Evolutionary conservation across 2,329 filamentous ascomycete species (phyloP).

Genomic region (Phyllosticta capitalensis): DNA sequence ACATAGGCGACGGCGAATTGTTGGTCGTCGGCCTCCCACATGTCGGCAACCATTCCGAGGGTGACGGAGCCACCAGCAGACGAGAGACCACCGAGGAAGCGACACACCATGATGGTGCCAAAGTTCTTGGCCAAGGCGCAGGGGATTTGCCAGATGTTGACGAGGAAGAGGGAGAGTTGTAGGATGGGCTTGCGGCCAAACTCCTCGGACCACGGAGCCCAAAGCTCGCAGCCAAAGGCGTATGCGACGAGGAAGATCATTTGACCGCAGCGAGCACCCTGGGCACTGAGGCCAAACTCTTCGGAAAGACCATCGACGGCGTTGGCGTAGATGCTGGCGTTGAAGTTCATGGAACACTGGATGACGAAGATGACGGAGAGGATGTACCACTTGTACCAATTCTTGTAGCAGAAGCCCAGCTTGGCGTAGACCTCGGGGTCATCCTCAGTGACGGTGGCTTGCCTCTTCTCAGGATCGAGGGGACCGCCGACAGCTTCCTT

Average conservation of each 20-base stretch:
- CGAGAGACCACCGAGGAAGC: slow-evolving; percentile 47
- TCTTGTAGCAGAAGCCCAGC: slow-evolving; percentile 37
- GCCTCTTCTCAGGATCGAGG: not conserved
- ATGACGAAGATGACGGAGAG: slow-evolving; percentile 43
- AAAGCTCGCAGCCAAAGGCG: slow-evolving; percentile 42
- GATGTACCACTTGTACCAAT: slow-evolving; percentile 43
- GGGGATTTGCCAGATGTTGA: slow-evolving; percentile 47
- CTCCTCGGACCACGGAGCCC: slow-evolving; percentile 48
- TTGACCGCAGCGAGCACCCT: slow-evolving; percentile 39
- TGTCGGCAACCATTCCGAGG: slow-evolving; percentile 54
- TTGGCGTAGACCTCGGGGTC: slow-evolving; percentile 27
- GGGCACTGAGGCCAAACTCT: slow-evolving; percentile 37
- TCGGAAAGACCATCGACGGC: slow-evolving; percentile 35
- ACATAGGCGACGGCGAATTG: slow-evolving; percentile 52
- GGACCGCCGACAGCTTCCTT: not conserved
- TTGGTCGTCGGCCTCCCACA: slow-evolving; percentile 49
- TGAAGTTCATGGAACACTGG: slow-evolving; percentile 46
- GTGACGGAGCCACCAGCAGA: slow-evolving; percentile 56
- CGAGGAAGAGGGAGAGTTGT: slow-evolving; percentile 42
- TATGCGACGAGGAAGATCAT: slow-evolving; percentile 44
- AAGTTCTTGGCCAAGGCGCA: slow-evolving; percentile 35
- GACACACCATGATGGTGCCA: slow-evolving; percentile 34
- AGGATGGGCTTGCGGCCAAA: slow-evolving; percentile 44
- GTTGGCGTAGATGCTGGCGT: slow-evolving; percentile 43
- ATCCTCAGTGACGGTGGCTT: slow-evolving; percentile 2